Base-by-base conservation (phyloP, 352 stramenopile genomes). In the Pythium aristosporum region DNA sequence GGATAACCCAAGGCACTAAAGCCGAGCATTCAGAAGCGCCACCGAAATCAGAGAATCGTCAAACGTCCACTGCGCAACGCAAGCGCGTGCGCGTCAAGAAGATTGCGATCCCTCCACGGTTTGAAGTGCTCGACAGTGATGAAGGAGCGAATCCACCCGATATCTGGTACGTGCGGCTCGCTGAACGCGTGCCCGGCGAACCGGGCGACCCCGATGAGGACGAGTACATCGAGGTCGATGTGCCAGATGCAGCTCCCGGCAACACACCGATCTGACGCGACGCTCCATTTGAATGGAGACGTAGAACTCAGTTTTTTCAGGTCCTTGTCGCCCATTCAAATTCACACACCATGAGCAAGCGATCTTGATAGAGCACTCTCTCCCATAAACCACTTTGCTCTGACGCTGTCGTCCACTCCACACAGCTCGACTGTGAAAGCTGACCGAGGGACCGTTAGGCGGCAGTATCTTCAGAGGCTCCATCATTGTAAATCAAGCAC, bases 71-170 rank as follows among this genome's bases (percentile, higher is more conserved):
- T 16, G 34, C 16, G 36, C 57, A 23, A 37, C 57, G 46, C 11
- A 65, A 59, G 39, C 58, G 58, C 32, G 58, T 65, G 20, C 49
- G 58, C 8, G 58, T 59, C 36, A 58, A 46, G 37, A 50, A 42
- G 41, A 65, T 64, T 25, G 57, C 57, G 34, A 46, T 64, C 6
- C 46, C 58, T 10, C 41, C 58, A 2, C 48, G 58, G 28, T 65
- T 65, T 20, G 58, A 59, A 37, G 37, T 59, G 21, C 47, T 65
- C 12, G 55, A 61, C 11, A 36, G 41, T 20, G 37, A 23, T 13
- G 58, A 43, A 15, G 34, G 47, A 23, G 15, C 58, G 36, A 44
- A 39, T 8, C 39, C 58, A 25, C 58, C 58, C 2, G 28, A 58
- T 16, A 37, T 59, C 12, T 65, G 58, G 58, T 65, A 65, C 50